phyloP scores from a whole-genome alignment of 345 rosid species.

The Balakata baccata region DNA sequence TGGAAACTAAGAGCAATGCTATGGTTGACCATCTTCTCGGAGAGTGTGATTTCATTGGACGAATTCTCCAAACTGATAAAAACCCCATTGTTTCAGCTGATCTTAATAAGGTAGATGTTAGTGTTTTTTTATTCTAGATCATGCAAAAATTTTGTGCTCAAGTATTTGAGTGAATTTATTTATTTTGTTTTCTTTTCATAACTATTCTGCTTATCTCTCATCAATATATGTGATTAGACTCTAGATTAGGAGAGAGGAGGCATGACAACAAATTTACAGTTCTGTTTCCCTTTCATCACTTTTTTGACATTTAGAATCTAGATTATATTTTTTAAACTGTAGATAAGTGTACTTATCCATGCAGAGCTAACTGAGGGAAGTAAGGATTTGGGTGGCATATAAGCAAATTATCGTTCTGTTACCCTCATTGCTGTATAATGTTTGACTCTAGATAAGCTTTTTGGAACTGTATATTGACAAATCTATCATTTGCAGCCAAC shows the following conservation, averaged over 20 bases:
- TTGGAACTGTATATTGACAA: background rate
- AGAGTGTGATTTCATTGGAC: constrained; percentile 77
- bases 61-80: constrained; percentile 70
- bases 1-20: constrained; percentile 64
- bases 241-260: background rate
- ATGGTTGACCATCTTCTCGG: constrained; percentile 69
- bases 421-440: no score
- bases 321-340: background rate
- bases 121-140: background rate
- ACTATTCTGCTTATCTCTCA: background rate
- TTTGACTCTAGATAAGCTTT: background rate
- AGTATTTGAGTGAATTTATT: background rate
- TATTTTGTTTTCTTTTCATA: background rate
- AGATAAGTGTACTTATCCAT: background rate
- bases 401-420: background rate
- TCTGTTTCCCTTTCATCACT: background rate
- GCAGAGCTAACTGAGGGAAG: background rate
- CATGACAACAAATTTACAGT: background rate
- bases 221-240: background rate
- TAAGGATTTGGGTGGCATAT: background rate
- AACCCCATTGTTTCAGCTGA: constrained; percentile 55
- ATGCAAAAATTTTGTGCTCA: background rate
- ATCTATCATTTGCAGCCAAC: constrained; percentile 61
- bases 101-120: constrained; percentile 40
- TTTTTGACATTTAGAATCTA: background rate